Conservation (phyloP, 164 flowering plant species). For the Aristolochia californica region DNA sequence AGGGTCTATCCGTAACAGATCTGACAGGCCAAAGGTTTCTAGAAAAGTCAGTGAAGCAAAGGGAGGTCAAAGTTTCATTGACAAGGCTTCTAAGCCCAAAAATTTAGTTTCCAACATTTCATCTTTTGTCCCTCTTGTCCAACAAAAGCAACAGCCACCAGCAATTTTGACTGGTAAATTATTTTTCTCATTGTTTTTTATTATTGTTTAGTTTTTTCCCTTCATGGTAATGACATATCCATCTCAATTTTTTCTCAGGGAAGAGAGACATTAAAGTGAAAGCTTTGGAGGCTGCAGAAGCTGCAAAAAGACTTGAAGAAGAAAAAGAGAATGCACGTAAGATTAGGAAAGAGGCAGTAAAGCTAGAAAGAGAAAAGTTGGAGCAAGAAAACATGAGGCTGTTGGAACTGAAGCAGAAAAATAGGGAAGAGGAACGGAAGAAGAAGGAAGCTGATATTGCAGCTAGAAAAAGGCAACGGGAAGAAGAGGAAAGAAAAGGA, state of each 20-base stretch:
- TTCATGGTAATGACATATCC: neutral
- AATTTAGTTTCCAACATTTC: slow-evolving; percentile 70
- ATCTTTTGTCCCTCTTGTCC: slow-evolving; percentile 73
- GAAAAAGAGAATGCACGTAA: slow-evolving; percentile 76
- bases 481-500: slow-evolving; percentile 65
- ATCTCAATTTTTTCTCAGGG: slow-evolving; percentile 21
- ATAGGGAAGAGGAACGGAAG: slow-evolving; percentile 59
- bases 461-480: slow-evolving; percentile 62
- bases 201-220: neutral
- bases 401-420: slow-evolving; percentile 41
- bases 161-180: slow-evolving; percentile 43
- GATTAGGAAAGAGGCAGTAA: slow-evolving; percentile 76
- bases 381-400: slow-evolving; percentile 56
- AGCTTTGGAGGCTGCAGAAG: slow-evolving; percentile 86
- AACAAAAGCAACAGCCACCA: slow-evolving; percentile 43
- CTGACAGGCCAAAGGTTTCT: slow-evolving; percentile 35
- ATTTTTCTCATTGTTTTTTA: neutral
- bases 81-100: slow-evolving; percentile 29
- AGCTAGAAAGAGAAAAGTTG: slow-evolving; percentile 55
- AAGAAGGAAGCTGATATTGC: slow-evolving; percentile 60
- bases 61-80: slow-evolving; percentile 24
- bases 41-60: slow-evolving; percentile 28
- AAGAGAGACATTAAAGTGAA: slow-evolving; percentile 85
- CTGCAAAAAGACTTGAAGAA: slow-evolving; percentile 70
- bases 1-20: slow-evolving; percentile 24